Percentiles rank a stretch among this genome's conserved stretches.
phyloP scores from a whole-genome alignment of 2,329 filamentous ascomycete species.

The Akanthomyces dipterigenus region DNA sequence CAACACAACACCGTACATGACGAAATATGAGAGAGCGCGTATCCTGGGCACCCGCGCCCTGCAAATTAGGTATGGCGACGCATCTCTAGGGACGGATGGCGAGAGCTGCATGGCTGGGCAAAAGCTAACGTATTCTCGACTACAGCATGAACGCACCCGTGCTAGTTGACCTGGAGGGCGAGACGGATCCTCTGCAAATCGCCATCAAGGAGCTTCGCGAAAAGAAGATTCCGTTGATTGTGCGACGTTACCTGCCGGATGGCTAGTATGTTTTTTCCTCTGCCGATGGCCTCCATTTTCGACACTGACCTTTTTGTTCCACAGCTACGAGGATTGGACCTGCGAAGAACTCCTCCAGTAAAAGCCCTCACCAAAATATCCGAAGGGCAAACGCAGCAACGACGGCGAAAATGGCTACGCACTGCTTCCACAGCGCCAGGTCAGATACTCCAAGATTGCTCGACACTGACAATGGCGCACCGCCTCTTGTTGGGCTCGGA shows the following conservation, averaged over 20 bases:
- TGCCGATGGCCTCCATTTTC: neutral
- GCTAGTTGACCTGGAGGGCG: conserved; percentile 90
- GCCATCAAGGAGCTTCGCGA: conserved; percentile 95
- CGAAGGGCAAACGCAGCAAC: neutral
- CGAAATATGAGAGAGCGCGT: conserved; percentile 93
- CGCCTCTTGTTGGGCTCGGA: neutral
- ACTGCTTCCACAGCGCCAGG: neutral
- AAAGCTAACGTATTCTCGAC: conserved; percentile 15
- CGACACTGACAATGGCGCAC: neutral
- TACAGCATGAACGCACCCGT: conserved; percentile 93
- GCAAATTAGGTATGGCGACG: conserved; percentile 73
- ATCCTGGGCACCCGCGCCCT: conserved; percentile 88
- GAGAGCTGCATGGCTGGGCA: neutral
- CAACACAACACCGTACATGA: conserved; percentile 96
- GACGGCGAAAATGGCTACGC: neutral
- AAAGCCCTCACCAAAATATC: conserved; percentile 15
- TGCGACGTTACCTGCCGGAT: conserved; percentile 91
- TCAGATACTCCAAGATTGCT: neutral
- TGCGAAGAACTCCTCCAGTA: conserved; percentile 84
- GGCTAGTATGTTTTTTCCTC: conserved; percentile 64
- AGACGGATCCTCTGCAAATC: conserved; percentile 95
- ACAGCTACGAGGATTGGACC: conserved; percentile 98
- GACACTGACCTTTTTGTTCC: conserved; percentile 15
- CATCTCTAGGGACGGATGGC: neutral
- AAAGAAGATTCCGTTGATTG: conserved; percentile 97